Base-by-base conservation (phyloP, 1,284 basidiomycete genomes). In the Cryptococcus wingfieldii region DNA sequence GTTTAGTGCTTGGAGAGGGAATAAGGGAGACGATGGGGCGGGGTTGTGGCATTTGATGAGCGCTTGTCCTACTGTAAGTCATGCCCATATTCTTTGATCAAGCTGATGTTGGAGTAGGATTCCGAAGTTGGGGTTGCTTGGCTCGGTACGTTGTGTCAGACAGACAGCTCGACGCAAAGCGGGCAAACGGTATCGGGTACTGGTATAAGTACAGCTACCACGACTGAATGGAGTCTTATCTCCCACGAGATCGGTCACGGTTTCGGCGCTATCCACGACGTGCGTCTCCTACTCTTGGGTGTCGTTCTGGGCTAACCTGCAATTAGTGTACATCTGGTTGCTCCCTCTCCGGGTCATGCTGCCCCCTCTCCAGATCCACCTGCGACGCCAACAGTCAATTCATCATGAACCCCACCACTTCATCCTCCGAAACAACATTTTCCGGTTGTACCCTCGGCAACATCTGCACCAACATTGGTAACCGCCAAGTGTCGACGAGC, bases 11-110 rank as follows among this genome's bases (percentile, higher is more conserved):
- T 95, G 91, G 91, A 80, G 90, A 59, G 89, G 89, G 0, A 69
- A 78, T 53, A 85, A 86, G 64, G 83, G 47, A 12, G 78, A 79
- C 39, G 88, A 90, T 69, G 82, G 83, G 38, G 83, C 83, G 16
- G 92, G 90, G 1, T 80, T 96, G 27, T 94, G 90, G 89, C 90
- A 94, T 78, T 79, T 96, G 13, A 87, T 94, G 86, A 91, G 87
- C 61, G 87, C 87, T 18, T 91, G 90, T 74, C 84, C 87, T 14
- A 87, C 87, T 5, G 88, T 88, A 41, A 83, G 84, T 59, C 72
- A 42, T 61, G 86, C 87, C n/a, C 91, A 90, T 74, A 84, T 87
- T 87, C 87, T 5, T 88, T 88, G 43, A 83, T 84, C 58, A 72
- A 38, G 37, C 34, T 38, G 14, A 38, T 8, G 4, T 8, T 7